Base-by-base conservation (phyloP, 2,329 filamentous ascomycete genomes). In the Cadophora luteo-olivacea region DNA sequence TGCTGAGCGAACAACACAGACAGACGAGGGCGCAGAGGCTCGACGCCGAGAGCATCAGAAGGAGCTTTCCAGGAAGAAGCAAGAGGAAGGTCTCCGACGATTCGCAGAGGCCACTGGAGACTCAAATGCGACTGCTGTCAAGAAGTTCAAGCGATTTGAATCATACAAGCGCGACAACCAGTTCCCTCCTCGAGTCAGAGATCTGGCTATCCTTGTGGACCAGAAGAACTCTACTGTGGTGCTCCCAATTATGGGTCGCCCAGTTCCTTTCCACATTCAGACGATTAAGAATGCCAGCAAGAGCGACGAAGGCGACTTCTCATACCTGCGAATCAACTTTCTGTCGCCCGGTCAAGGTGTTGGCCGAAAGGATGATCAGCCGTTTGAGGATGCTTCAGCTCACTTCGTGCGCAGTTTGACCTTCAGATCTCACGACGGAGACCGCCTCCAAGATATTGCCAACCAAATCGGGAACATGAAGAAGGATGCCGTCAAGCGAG, bases 231-330 rank as follows among this genome's bases (percentile, higher is more conserved):
- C 88, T 67, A 97, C 95, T 0, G 89, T 99, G 68, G 91, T 99
- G 64, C 87, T 99, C 54, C 96, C 97, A 2, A 95, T 99, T 75
- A 97, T 99, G 93, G 96, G 96, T 54, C 90, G 97, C 8, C 95
- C 96, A 0, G 96, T 99, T 32, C 96, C 96, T 0, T 99, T 98
- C 84, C 97, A 99, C 80, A 98, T 99, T 76, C 91, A 90, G 79
- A 98, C 97, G 2, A 97, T 99, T 86, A 99, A 99, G 82, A 99
- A 98, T 78, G 96, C 95, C 25, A 98, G 95, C 82, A 97, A 97
- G 81, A 98, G 93, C 73, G 94, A 97, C 72, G 96, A 99, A 80
- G 93, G 93, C 61, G 94, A 97, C 72, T 97, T 93, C 82, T 92
- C 94, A 0, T 98, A 96, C 78, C 84, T 99, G 41, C 91, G 97